Base-by-base conservation (phyloP, 352 stramenopile genomes). In the Pseudoperonospora humuli region DNA sequence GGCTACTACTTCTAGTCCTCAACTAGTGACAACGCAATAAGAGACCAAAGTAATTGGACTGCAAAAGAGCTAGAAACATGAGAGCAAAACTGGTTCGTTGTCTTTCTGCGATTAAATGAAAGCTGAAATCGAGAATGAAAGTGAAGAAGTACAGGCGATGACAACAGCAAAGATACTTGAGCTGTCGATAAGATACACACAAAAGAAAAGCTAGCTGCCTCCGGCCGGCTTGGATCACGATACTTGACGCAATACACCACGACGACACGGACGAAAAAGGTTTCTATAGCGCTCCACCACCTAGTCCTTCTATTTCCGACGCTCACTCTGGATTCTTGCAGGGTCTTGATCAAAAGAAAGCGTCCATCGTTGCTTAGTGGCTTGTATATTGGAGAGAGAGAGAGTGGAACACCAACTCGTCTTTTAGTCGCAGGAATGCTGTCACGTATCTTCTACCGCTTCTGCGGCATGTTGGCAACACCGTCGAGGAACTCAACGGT, bases 401-500 rank as follows among this genome's bases (percentile, higher is more conserved):
- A n/a, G n/a, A 48, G 24, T 28, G 37, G 39, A 41, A 52, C 50
- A 42, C 58, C 48, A 31, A 38, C 45, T 43, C 51, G 45, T 65
- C 45, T 65, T 50, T 35, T 40, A 42, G 33, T 62, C 52, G 57
- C 52, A 45, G 35, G 24, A 13, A 53, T 62, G 38, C 41, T 49
- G 52, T 67, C 52, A 59, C 39, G 46, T 61, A 17, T 5, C 34
- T 35, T 53, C 67, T 83, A 86, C 63, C 75, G 72, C 61, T 88
- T 85, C 46, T 72, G 72, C 32, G 77, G 77, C 71, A 89, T 85
- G 55, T 89, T 89, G 47, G 74, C 76, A 7, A 89, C 77, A 37
- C 77, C 77, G 42, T 86, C 77, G 11, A 86, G 53, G 46, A 89
- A 89, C 49, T 89, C 77, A 33, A 89, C 77, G 2, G 77, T 89